Conservation (phyloP, 2,329 filamentous ascomycete genomes). For the Colletotrichum sp. region DNA sequence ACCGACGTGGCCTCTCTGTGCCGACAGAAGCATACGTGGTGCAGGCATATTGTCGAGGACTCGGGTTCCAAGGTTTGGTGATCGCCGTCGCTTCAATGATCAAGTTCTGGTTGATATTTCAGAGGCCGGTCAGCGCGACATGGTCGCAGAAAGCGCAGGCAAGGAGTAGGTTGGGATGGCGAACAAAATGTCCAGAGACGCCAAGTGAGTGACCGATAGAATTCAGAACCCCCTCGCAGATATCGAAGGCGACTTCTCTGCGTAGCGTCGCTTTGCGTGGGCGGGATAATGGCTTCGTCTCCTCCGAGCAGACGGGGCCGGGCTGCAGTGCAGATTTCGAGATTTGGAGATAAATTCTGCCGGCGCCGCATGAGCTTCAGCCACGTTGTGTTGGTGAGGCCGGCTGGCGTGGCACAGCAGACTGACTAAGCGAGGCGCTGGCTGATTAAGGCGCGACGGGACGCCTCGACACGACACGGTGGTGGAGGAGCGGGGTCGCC, state of each 20-base stretch:
- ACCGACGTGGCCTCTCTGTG: not conserved
- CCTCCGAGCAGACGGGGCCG: not conserved
- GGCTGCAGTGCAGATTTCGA: conserved; percentile 8
- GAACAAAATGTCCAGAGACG: not conserved
- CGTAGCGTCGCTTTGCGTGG: not conserved
- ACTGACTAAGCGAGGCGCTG: not conserved
- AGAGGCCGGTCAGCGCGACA: conserved; percentile 11
- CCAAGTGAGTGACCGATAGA: not conserved
- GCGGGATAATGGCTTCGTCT: not conserved
- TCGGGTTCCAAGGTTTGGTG: not conserved
- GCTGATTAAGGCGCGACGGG: not conserved
- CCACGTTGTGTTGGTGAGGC: not conserved
- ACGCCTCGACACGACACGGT: not conserved
- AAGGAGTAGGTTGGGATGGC: not conserved
- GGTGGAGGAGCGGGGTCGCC: not conserved
- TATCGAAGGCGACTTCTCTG: not conserved
- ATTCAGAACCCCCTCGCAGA: not conserved
- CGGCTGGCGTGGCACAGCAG: not conserved
- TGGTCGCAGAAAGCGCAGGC: not conserved
- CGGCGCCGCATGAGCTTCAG: not conserved
- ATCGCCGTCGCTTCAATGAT: not conserved
- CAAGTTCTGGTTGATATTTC: not conserved
- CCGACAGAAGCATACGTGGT: not conserved
- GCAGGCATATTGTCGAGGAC: not conserved
- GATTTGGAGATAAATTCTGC: conserved; percentile 17